phyloP scores from a whole-genome alignment of 2,329 filamentous ascomycete genomes.

The Trichoderma koningii region DNA sequence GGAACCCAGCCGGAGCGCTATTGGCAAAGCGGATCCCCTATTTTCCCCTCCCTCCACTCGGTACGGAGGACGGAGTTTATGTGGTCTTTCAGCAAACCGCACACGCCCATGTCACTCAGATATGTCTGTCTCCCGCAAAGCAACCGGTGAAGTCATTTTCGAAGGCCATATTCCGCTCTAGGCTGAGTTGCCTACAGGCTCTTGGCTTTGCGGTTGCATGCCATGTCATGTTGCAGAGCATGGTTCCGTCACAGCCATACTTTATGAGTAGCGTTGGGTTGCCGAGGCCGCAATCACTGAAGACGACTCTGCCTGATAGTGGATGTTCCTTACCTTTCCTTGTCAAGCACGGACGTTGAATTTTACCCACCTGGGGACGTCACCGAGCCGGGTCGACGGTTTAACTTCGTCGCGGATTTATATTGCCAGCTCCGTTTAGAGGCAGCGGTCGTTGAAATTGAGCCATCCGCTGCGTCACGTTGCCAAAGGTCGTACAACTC shows the following conservation, averaged over 20 bases:
- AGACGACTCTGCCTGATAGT: neutral
- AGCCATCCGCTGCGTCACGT: neutral
- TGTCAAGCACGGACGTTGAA: neutral
- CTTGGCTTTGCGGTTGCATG: neutral
- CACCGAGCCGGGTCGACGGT: neutral
- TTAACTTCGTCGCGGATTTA: neutral
- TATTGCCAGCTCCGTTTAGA: neutral
- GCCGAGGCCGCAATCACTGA: neutral
- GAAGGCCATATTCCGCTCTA: neutral
- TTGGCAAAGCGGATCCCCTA: slow-evolving; percentile 22
- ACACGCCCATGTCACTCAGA: neutral
- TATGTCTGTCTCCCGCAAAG: too few relatives aligned
- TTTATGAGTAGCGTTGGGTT: neutral
- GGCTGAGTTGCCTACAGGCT: neutral
- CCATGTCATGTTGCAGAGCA: neutral
- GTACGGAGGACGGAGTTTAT: too few relatives aligned
- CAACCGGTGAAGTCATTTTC: neutral
- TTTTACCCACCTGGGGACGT: neutral
- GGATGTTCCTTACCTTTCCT: neutral
- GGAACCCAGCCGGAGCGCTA: slow-evolving; percentile 23
- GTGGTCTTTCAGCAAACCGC: neutral
- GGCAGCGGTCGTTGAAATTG: neutral
- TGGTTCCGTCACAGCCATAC: neutral
- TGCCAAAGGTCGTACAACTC: neutral
- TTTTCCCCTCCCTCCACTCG: neutral